Conservation (phyloP, 2,329 filamentous ascomycete species). For the Tolypocladium paradoxum region DNA sequence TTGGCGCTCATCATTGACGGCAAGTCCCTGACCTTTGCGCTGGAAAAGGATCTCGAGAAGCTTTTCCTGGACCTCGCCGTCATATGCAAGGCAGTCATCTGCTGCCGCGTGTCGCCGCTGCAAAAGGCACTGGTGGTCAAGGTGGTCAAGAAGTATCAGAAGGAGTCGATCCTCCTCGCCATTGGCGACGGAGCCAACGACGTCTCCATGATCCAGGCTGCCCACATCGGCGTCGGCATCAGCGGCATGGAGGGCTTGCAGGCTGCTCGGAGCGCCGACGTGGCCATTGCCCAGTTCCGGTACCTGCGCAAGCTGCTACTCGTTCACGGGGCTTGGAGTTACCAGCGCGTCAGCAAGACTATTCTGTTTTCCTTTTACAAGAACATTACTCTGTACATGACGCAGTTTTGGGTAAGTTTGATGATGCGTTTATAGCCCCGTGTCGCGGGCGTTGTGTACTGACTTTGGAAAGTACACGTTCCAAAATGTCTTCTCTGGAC, state of each 20-base stretch:
- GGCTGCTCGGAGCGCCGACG: constrained; percentile 88
- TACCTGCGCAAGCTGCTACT: constrained; percentile 88
- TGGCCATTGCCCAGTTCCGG: constrained; percentile 91
- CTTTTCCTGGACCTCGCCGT: constrained; percentile 86
- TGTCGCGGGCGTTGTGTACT: neutral
- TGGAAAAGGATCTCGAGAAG: constrained; percentile 91
- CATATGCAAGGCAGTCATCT: constrained; percentile 98
- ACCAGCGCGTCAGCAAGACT: constrained; percentile 91
- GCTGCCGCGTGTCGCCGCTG: constrained; percentile 89
- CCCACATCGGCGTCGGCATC: constrained; percentile 95
- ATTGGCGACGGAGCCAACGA: constrained; percentile 98
- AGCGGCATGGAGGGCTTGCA: constrained; percentile 95
- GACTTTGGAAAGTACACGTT: constrained; percentile 65
- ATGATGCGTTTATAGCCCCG: neutral
- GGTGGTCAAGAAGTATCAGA: constrained; percentile 84
- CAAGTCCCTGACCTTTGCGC: constrained; percentile 83
- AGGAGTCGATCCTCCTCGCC: constrained; percentile 83
- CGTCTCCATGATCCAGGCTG: constrained; percentile 99
- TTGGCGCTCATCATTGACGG: constrained; percentile 92
- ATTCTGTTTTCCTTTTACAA: constrained; percentile 99
- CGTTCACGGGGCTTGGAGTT: constrained; percentile 95
- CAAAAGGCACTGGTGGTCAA: constrained; percentile 98
- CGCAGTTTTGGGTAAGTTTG: constrained; percentile 85
- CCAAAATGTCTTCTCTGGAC: constrained; percentile 94
- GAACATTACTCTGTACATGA: constrained; percentile 97